These are phyloP conservation scores for Yarrowia galli DNA, from an alignment of 1,139 yeast species.

Conservation along the genomic window DNA sequence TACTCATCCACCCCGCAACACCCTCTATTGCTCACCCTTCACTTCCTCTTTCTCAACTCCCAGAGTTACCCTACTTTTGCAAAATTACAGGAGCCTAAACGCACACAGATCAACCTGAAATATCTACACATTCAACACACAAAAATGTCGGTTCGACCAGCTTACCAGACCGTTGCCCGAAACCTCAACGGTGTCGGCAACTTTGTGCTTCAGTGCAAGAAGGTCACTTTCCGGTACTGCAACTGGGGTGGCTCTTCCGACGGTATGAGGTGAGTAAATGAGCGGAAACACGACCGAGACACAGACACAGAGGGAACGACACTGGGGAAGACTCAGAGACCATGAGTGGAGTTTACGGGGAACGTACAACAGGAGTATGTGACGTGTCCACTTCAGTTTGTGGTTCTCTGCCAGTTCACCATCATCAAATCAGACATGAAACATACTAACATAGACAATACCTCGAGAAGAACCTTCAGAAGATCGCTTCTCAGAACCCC, in stretches of 20 bases:
- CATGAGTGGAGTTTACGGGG: too few relatives aligned
- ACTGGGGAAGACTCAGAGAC: neutral
- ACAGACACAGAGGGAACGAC: neutral
- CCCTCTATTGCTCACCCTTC: neutral
- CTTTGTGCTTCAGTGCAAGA: slow-evolving; percentile 75
- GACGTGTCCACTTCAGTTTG: neutral
- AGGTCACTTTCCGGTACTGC: slow-evolving; percentile 77
- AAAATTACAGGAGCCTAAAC: slow-evolving; percentile 28
- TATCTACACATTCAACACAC: slow-evolving; percentile 19
- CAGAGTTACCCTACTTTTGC: slow-evolving; percentile 33
- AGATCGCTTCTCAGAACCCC: slow-evolving; percentile 66
- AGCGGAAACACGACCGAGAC: neutral
- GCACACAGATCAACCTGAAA: slow-evolving; percentile 30
- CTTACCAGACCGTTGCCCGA: slow-evolving; percentile 44
- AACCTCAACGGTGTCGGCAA: slow-evolving; percentile 84
- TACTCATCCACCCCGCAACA: neutral
- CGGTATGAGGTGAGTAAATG: slow-evolving; percentile 62
- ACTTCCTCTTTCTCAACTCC: neutral
- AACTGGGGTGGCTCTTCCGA: slow-evolving; percentile 95
- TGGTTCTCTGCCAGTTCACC: neutral
- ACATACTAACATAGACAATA: slow-evolving; percentile 53
- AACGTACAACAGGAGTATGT: neutral
- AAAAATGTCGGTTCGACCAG: slow-evolving; percentile 46
- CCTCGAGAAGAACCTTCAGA: slow-evolving; percentile 62
- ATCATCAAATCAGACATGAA: neutral